Evolutionary conservation across 352 stramenopile species (phyloP).

Genomic region (Globisporangium yorkense): DNA sequence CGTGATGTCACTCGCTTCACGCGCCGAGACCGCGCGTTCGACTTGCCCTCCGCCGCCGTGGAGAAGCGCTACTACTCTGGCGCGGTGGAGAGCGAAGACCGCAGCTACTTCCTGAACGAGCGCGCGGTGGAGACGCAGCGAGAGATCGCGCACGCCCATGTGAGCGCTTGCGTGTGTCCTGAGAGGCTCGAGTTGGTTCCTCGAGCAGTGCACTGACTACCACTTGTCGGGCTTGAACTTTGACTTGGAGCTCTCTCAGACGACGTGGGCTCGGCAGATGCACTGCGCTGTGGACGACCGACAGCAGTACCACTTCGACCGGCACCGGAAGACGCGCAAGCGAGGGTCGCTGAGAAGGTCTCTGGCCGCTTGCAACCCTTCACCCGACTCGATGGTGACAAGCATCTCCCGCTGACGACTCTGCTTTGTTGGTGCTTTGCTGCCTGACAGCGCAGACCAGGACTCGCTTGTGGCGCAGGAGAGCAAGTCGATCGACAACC

Average conservation of each 20-base stretch:
- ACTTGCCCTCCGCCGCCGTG: slow-evolving; percentile 3
- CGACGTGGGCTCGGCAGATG: slow-evolving; percentile 25
- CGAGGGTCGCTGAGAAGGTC: slow-evolving; percentile 5
- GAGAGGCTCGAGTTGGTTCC: neutral
- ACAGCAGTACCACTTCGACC: slow-evolving; percentile 46
- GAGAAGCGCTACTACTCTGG: slow-evolving; percentile 16
- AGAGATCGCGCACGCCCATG: slow-evolving; percentile 22
- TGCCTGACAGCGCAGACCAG: neutral
- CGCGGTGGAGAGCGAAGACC: slow-evolving; percentile 27
- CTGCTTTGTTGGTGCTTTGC: neutral
- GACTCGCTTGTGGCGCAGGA: slow-evolving; percentile 11
- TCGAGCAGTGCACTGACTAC: neutral
- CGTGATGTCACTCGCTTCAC: slow-evolving; percentile 30
- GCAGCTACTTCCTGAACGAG: slow-evolving; percentile 28
- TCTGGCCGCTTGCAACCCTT: neutral
- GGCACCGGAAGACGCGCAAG: slow-evolving; percentile 15
- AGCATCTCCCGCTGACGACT: neutral
- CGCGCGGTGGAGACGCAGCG: slow-evolving; percentile 16
- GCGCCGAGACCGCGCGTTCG: slow-evolving; percentile 21
- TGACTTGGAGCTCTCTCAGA: slow-evolving; percentile 17
- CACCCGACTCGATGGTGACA: neutral
- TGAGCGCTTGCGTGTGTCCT: slow-evolving; percentile 8
- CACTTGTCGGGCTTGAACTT: neutral
- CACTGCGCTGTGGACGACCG: slow-evolving; percentile 41
- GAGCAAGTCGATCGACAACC: slow-evolving; percentile 30